Evolutionary conservation across 2,329 filamentous ascomycete species (phyloP), one percentile per base, ranked within the genome.

Genomic region (Diatrype stigma): DNA sequence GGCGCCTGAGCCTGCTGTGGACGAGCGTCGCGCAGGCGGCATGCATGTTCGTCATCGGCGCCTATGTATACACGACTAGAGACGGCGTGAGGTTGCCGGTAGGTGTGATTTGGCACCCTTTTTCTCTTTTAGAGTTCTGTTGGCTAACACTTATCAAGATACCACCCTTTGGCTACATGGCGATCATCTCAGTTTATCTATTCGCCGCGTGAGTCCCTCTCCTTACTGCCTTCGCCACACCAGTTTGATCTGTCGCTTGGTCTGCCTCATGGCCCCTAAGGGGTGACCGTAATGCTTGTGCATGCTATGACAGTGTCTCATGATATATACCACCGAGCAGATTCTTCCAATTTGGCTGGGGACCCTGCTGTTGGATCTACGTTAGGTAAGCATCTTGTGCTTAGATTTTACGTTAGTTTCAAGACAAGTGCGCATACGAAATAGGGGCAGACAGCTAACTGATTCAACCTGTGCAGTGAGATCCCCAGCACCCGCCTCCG

Each of bases 331-430:
- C n/a, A n/a, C n/a, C n/a, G 28, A 17, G 17, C 26, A 52, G 50
- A 5, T 50, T 84, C 67, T 89, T 87, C 73, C 82, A 87, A 58
- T 82, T 84, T 52, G 81, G 81, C 11, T 89, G 86, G 86, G 86
- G 86, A 0, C 84, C 84, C 0, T 82, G 82, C 30, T 87, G 83
- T 70, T 89, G 86, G 85, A 87, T 88, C 61, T 83, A 88, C 60
- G 79, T 87, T 6, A 46, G 35, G 42, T 46, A 3, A 49, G 47
- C 19, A 8, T 34, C 30, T 34, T n/a, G n/a, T n/a, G n/a, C n/a
- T n/a, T n/a, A n/a, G n/a, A n/a, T n/a, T n/a, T n/a, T n/a, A n/a
- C n/a, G n/a, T n/a, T n/a, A n/a, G n/a, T n/a, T n/a, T n/a, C n/a
- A n/a, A n/a, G n/a, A n/a, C n/a, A n/a, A n/a, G n/a, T n/a, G n/a